phyloP scores from a whole-genome alignment of 208 protist species.

The Wallacemonas sp. region DNA sequence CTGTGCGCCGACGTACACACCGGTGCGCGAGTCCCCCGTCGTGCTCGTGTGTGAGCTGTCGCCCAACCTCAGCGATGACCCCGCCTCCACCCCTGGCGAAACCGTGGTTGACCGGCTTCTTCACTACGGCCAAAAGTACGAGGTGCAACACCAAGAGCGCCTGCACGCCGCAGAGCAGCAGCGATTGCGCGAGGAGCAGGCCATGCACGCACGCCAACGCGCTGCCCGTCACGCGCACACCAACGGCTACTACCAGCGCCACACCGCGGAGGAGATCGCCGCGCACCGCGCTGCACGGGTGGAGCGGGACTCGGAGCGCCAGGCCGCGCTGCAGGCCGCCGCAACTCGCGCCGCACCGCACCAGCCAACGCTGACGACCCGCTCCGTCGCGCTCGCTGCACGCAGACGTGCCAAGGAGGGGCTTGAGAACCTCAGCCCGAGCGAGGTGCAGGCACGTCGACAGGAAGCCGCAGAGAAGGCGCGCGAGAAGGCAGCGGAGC shows the following conservation, averaged over 20 bases:
- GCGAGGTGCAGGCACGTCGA: slow-evolving; percentile 19
- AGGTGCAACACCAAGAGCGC: slow-evolving; percentile 7
- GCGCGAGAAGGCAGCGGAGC: slow-evolving; percentile 16
- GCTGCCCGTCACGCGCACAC: slow-evolving; percentile 18
- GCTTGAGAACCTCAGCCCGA: slow-evolving; percentile 15
- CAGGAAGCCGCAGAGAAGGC: slow-evolving; percentile 22
- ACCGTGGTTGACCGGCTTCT: slow-evolving; percentile 52
- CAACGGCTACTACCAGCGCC: slow-evolving; percentile 11
- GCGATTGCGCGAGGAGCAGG: slow-evolving; percentile 3
- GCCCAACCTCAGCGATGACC: slow-evolving; percentile 10
- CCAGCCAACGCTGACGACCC: slow-evolving; percentile 19
- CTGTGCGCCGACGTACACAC: neutral
- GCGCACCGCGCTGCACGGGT: slow-evolving; percentile 16
- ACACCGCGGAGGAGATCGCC: slow-evolving; percentile 18
- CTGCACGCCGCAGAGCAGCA: slow-evolving; percentile 11
- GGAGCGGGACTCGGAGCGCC: slow-evolving; percentile 5
- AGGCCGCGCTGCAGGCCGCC: neutral
- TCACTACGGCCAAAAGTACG: slow-evolving; percentile 35
- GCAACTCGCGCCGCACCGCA: neutral
- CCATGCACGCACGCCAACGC: neutral
- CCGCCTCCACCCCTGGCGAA: neutral
- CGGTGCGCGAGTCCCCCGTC: no score
- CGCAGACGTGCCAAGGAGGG: slow-evolving; percentile 17
- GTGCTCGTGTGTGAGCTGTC: slow-evolving; percentile 42
- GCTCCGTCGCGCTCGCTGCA: slow-evolving; percentile 26